These are phyloP conservation scores for Penicillium sp. DNA, from an alignment of 2,329 filamentous ascomycete species.

Conservation along the genomic window DNA sequence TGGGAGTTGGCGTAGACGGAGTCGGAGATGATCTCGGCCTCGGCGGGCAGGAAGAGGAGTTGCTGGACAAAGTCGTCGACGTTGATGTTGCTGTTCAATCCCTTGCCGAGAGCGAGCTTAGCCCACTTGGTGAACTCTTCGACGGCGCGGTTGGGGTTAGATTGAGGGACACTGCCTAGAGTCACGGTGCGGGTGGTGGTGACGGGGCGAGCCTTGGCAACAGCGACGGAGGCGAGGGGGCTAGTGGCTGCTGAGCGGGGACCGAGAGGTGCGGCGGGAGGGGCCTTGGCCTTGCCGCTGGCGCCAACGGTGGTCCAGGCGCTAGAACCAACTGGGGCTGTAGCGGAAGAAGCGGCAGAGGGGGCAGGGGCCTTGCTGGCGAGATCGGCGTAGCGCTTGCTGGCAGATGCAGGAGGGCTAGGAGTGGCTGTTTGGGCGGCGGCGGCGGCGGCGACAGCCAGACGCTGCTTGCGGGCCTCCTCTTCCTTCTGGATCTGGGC, in stretches of 20 bases:
- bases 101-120: constrained; percentile 73
- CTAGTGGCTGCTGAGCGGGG: constrained; percentile 49
- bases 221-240: constrained; percentile 41
- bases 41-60: constrained; percentile 73
- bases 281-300: constrained; percentile 84
- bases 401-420: constrained; percentile 51
- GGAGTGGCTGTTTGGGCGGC: constrained; percentile 50
- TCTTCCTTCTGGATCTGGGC: constrained; percentile 97
- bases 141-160: constrained; percentile 63
- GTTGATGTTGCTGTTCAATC: constrained; percentile 67
- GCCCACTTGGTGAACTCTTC: constrained; percentile 97
- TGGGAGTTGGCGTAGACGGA: constrained; percentile 83
- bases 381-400: constrained; percentile 93
- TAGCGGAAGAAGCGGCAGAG: constrained; percentile 34
- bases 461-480: constrained; percentile 81
- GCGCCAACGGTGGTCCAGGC: constrained; percentile 97
- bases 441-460: constrained; percentile 49
- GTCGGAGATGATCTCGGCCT: constrained; percentile 81
- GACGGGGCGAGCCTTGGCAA: constrained; percentile 56
- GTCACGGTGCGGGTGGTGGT: constrained; percentile 53
- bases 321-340: constrained; percentile 44
- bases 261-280: constrained; percentile 49
- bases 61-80: constrained; percentile 79
- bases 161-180: constrained; percentile 43
- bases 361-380: constrained; percentile 71